Percentiles rank a stretch among this genome's conserved stretches.
Conservation (phyloP, 2,329 filamentous ascomycete genomes). For the Penicillium sp. region DNA sequence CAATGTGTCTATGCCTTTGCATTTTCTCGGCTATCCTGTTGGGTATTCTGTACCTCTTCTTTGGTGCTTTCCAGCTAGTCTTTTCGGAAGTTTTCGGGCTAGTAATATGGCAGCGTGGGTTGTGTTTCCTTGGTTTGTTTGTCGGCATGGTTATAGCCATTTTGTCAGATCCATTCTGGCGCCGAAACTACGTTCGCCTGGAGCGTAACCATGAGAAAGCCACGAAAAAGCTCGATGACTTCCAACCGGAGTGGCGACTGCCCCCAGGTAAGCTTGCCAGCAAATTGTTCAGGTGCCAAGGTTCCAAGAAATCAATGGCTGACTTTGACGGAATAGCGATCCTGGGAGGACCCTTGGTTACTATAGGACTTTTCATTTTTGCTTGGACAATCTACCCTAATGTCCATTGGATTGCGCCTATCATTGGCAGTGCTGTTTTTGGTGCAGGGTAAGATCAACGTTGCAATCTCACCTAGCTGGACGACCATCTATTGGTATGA, state of each 20-base stretch:
- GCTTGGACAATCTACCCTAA: slow-evolving; percentile 75
- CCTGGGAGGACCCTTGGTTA: slow-evolving; percentile 72
- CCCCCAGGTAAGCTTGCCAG: slow-evolving; percentile 58
- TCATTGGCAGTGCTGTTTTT: slow-evolving; percentile 71
- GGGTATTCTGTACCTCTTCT: slow-evolving; percentile 86
- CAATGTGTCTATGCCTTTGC: slow-evolving; percentile 82
- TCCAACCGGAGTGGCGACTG: slow-evolving; percentile 84
- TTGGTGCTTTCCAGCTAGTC: slow-evolving; percentile 80
- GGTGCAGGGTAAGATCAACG: slow-evolving; percentile 61
- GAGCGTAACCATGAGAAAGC: slow-evolving; percentile 40
- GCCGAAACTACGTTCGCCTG: slow-evolving; percentile 45
- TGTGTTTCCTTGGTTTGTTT: slow-evolving; percentile 66
- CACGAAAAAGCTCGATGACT: slow-evolving; percentile 44
- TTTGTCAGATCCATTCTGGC: slow-evolving; percentile 49
- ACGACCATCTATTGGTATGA: slow-evolving; percentile 16
- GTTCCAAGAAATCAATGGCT: background rate
- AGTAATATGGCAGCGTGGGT: slow-evolving; percentile 74
- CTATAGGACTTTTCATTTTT: slow-evolving; percentile 82
- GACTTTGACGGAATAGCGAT: slow-evolving; percentile 50
- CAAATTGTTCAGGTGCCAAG: background rate
- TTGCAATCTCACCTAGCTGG: slow-evolving; percentile 25
- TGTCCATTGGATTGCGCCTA: slow-evolving; percentile 74
- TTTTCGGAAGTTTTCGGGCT: slow-evolving; percentile 75
- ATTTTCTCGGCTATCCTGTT: slow-evolving; percentile 81
- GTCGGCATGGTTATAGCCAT: slow-evolving; percentile 50